A percentile compares a stretch with the other conserved stretches of the same genome.
These are phyloP conservation scores for Gynostemma pentaphyllum DNA, from an alignment of 306 rosid genomes.

Conservation along the genomic window DNA sequence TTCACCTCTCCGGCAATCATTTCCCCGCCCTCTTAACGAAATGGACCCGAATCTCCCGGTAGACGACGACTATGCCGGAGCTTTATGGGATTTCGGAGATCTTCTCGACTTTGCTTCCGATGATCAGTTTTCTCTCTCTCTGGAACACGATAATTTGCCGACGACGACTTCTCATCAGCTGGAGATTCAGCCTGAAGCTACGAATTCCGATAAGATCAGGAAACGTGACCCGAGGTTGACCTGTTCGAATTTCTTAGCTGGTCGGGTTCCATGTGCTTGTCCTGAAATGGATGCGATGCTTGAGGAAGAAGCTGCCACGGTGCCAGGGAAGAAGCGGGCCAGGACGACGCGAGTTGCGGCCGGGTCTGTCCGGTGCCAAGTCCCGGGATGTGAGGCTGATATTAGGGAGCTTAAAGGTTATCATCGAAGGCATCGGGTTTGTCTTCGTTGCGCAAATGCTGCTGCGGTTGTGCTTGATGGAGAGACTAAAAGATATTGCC, in stretches of 20 bases:
- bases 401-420: constrained; percentile 81
- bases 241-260: constrained; percentile 81
- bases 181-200: not conserved
- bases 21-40: not conserved
- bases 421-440: constrained; percentile 81
- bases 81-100: constrained; percentile 48
- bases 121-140: constrained; percentile 18
- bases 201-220: constrained; percentile 27
- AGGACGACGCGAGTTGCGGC: constrained; percentile 33
- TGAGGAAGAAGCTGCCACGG: constrained; percentile 40
- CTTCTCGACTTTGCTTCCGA: constrained; percentile 42
- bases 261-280: constrained; percentile 85
- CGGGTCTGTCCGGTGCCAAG: constrained; percentile 55
- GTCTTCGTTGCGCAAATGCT: constrained; percentile 76
- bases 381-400: constrained; percentile 73
- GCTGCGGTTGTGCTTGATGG: constrained; percentile 44
- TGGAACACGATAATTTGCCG: constrained; percentile 9
- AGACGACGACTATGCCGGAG: constrained; percentile 18
- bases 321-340: constrained; percentile 55
- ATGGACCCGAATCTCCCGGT: constrained; percentile 23
- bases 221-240: constrained; percentile 84
- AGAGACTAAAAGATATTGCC: constrained; percentile 72
- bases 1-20: not conserved
- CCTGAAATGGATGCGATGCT: constrained; percentile 72
- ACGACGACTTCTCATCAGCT: not conserved